Conservation (phyloP, 495 filamentous ascomycete species). For the Aspergillus steynii region DNA sequence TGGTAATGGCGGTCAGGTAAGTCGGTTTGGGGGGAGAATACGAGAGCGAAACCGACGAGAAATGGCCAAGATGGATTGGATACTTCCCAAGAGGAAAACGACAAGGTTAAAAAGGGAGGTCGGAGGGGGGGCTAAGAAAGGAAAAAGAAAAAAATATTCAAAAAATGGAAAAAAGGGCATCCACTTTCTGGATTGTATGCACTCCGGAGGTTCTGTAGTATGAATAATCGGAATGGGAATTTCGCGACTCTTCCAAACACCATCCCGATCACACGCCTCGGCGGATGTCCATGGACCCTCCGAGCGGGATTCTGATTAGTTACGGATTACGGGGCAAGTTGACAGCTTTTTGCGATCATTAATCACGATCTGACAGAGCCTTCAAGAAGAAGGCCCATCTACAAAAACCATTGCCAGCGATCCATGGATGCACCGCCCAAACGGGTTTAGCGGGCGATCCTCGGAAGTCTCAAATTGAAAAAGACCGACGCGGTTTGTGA, state of each 20-base stretch:
- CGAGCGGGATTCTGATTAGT: too few species aligned
- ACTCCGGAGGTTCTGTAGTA: too few species aligned
- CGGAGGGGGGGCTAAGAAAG: background rate
- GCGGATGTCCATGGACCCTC: background rate
- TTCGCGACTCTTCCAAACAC: too few species aligned
- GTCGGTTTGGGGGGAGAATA: background rate
- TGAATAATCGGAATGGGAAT: too few species aligned
- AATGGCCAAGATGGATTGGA: too few species aligned
- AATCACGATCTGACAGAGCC: background rate
- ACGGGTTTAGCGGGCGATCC: conserved; percentile 12
- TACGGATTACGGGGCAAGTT: too few species aligned
- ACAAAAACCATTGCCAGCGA: background rate
- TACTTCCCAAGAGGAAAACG: background rate
- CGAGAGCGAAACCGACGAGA: background rate
- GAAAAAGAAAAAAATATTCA: conserved; percentile 1
- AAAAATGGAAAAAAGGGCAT: background rate
- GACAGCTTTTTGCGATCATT: conserved; percentile 1
- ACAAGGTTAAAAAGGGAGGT: background rate
- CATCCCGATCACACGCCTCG: conserved; percentile 7
- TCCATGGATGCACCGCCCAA: conserved; percentile 8
- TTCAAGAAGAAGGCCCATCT: too few species aligned
- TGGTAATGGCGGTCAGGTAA: background rate
- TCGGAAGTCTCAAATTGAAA: conserved; percentile 5
- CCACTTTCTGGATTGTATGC: background rate
- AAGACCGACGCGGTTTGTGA: too few species aligned